Evolutionary conservation across 352 stramenopile species (phyloP), one percentile per base, ranked within the genome.

Genomic region (Phytophthora lateralis): DNA sequence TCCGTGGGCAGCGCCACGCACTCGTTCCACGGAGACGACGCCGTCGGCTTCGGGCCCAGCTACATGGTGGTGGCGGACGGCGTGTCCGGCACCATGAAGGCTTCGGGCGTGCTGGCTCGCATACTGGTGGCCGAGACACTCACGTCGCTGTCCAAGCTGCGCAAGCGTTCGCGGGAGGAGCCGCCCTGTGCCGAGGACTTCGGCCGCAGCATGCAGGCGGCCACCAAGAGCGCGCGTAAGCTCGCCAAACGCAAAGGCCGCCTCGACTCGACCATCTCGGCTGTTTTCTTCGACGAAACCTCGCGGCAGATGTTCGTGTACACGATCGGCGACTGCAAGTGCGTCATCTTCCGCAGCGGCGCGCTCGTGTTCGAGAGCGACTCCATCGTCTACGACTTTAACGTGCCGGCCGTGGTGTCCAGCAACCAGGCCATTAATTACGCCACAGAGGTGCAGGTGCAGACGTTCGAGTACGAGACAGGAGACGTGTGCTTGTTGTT

Each of bases 351-450:
- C 57, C 85, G 87, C 17, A 63, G 67, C 32, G 66, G 65, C 55
- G 34, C 63, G 27, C 73, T 96, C 47, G 75, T 94, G 46, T 96
- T 94, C 47, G 87, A 96, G 61, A 94, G 85, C 58, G 87, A 96
- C 66, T 93, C 87, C 17, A 92, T 94, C 54, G 90, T 96, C 57
- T 96, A 96, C 78, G 87, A 94, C 65, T 96, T 96, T 71, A 96
- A 96, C 60, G 88, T 96, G 17, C 88, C 88, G 0, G 88, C 88
- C 0, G 88, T 96, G 30, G 88, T 96, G 7, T 93, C 83, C 14
- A 96, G 80, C 60, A 91, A 94, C 65, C 78, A 93, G 57, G 63
- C 83, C 6, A 93, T 94, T 55, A 93, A 94, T 69, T 96, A 95
- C 55, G 58, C 68, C 1, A 74, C 73, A 15, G 78, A 89, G 11